phyloP scores from a whole-genome alignment of 345 rosid species.

The Dovyalis caffra region DNA sequence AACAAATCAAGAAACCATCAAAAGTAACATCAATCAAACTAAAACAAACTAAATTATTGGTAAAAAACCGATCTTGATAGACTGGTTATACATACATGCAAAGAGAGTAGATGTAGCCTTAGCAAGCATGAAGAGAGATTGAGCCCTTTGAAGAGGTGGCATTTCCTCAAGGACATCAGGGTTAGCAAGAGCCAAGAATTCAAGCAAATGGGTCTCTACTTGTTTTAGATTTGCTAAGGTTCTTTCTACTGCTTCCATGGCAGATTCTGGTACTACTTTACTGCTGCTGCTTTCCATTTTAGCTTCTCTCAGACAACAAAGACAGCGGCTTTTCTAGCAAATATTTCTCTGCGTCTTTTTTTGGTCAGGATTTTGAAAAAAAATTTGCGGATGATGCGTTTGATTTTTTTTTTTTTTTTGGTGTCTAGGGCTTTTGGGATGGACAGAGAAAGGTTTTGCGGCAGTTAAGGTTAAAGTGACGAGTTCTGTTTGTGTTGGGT shows the following conservation, averaged over 20 bases:
- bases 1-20: conserved; percentile 3
- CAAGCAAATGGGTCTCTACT: conserved; percentile 48
- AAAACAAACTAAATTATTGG: neutral
- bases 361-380: neutral
- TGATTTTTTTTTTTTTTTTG: neutral
- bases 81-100: conserved; percentile 36
- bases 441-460: neutral
- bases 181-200: conserved; percentile 55
- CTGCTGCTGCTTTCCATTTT: conserved; percentile 30
- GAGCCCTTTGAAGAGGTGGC: conserved; percentile 78
- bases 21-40: neutral
- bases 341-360: neutral
- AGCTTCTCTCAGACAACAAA: neutral
- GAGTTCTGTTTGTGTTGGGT: neutral
- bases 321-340: neutral
- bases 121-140: conserved; percentile 54
- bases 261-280: conserved; percentile 56
- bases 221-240: conserved; percentile 44
- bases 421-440: neutral
- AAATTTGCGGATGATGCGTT: neutral
- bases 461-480: neutral
- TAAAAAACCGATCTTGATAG: neutral
- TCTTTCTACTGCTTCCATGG: conserved; percentile 58
- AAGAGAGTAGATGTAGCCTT: conserved; percentile 67
- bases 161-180: conserved; percentile 60